A percentile compares a stretch with the other conserved stretches of the same genome.
Evolutionary conservation across 345 rosid species (phyloP).

Genomic region (Corchorus olitorius): DNA sequence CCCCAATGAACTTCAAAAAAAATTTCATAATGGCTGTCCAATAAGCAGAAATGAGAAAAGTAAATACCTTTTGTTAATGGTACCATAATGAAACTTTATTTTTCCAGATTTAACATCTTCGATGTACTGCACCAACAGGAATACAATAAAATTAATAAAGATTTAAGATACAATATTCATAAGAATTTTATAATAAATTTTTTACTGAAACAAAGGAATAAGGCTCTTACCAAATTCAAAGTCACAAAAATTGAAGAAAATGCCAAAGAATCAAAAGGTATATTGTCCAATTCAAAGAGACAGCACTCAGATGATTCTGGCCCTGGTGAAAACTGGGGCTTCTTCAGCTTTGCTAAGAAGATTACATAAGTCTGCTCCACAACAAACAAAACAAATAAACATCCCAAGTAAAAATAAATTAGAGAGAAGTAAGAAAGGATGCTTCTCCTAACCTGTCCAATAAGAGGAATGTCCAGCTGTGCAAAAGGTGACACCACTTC

Average conservation of each 20-base stretch:
- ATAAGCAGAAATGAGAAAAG: not conserved
- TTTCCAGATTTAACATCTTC: slow-evolving; percentile 75
- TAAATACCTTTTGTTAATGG: slow-evolving; percentile 77
- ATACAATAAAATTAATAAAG: slow-evolving; percentile 11
- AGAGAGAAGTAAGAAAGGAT: slow-evolving; percentile 6
- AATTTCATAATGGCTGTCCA: not conserved
- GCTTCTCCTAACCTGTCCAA: slow-evolving; percentile 69
- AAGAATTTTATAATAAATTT: not conserved
- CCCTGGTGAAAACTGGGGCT: slow-evolving; percentile 79
- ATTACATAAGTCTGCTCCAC: slow-evolving; percentile 85
- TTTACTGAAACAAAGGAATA: not conserved
- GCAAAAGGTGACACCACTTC: slow-evolving; percentile 91
- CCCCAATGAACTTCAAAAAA: not conserved
- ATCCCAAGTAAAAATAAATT: slow-evolving; percentile 15
- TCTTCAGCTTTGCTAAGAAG: slow-evolving; percentile 88
- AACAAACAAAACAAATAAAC: slow-evolving; percentile 20
- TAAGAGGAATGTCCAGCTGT: slow-evolving; percentile 90
- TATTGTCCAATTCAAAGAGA: slow-evolving; percentile 75
- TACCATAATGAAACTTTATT: slow-evolving; percentile 83
- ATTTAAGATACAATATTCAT: not conserved
- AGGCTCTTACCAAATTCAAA: slow-evolving; percentile 68
- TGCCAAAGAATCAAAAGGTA: slow-evolving; percentile 89
- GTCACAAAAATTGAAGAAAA: slow-evolving; percentile 91
- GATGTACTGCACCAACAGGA: slow-evolving; percentile 55
- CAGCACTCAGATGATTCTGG: slow-evolving; percentile 89